Evolutionary conservation across 768 basidiomycete species (phyloP).

Genomic region (Gloeopeniophorella convolvens): DNA sequence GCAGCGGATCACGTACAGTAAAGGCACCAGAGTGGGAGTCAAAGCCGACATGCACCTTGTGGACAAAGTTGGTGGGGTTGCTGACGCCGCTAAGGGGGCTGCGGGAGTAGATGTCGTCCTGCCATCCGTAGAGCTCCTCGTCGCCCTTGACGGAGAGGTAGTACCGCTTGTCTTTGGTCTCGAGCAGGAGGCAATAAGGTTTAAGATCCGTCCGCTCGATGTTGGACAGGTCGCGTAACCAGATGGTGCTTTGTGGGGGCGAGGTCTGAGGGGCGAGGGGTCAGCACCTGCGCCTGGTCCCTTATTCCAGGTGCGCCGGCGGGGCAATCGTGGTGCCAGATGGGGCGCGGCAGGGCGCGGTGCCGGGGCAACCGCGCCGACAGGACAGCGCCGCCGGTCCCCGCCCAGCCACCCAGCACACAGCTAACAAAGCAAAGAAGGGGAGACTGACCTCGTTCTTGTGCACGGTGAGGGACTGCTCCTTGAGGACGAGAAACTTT

Average conservation of each 20-base stretch:
- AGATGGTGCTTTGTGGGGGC: conserved; percentile 53
- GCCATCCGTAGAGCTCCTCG: conserved; percentile 97
- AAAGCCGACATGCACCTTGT: conserved; percentile 97
- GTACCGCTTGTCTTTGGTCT: conserved; percentile 77
- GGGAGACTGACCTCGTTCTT: conserved; percentile 79
- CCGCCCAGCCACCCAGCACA: too few species aligned
- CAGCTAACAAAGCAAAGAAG: neutral
- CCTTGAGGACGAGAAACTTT: conserved; percentile 84
- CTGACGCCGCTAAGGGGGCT: conserved; percentile 91
- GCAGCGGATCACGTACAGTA: conserved; percentile 54
- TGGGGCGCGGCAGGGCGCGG: too few species aligned
- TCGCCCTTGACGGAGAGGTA: conserved; percentile 84
- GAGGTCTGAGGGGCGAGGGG: conserved; percentile 34
- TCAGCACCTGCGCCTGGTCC: conserved; percentile 3
- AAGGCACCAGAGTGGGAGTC: conserved; percentile 92
- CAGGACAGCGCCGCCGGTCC: too few species aligned
- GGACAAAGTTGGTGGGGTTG: conserved; percentile 95
- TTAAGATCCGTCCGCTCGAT: conserved; percentile 92
- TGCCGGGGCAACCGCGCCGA: too few species aligned
- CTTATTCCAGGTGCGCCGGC: too few species aligned
- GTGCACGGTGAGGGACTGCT: conserved; percentile 71
- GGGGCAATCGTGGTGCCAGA: too few species aligned
- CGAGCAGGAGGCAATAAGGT: conserved; percentile 87
- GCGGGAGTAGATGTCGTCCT: conserved; percentile 91
- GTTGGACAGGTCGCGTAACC: conserved; percentile 71